Evolutionary conservation across 208 protist genomes (phyloP), one percentile per base, ranked within the genome.

Genomic region (Novymonas esmeraldas): DNA sequence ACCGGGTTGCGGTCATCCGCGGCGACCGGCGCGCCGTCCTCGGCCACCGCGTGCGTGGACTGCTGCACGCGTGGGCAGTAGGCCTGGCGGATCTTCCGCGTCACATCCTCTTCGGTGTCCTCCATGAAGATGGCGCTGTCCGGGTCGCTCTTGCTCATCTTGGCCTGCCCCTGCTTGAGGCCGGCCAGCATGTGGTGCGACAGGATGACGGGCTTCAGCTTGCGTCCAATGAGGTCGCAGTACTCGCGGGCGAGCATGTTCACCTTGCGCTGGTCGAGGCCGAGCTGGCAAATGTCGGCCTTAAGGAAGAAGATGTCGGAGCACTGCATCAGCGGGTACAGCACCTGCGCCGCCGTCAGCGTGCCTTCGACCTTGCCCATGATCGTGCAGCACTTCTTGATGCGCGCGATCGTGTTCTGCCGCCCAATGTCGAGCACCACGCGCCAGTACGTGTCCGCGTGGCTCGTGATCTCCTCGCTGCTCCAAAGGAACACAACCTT

Each of bases 91-190:
- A 99, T 96, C 78, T 99, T 99, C 9, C 84, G 79, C 14, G 82
- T 84, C 4, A 99, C 98, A 46, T 99, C 98, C 61, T 97, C 95
- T 13, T 59, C 77, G 44, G 76, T 82, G 73, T 99, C 99, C 73
- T 99, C 98, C 97, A 99, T 99, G 72, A 99, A 99, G 62, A 99
- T 99, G 57, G 99, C 98, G 54, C 96, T 98, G 64, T 99, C 96
- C 13, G 97, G 97, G 70, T 99, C 94, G 33, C 95, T 98, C 80
- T 99, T 99, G 63, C 93, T 98, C 98, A 99, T 99, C 79, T 99
- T 99, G 38, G 88, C 90, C 70, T 98, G 95, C 0, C 97, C 97
- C 67, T 98, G 78, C 63, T 95, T 95, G 4, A 99, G 89, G 16
- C 98, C 98, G 31, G 92, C 79, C 9, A 99, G 87, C 98, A 99